Percentiles rank a stretch among this genome's conserved stretches.
These are phyloP conservation scores for Candida sonorensis DNA, from an alignment of 805 yeast species.

Conservation along the genomic window DNA sequence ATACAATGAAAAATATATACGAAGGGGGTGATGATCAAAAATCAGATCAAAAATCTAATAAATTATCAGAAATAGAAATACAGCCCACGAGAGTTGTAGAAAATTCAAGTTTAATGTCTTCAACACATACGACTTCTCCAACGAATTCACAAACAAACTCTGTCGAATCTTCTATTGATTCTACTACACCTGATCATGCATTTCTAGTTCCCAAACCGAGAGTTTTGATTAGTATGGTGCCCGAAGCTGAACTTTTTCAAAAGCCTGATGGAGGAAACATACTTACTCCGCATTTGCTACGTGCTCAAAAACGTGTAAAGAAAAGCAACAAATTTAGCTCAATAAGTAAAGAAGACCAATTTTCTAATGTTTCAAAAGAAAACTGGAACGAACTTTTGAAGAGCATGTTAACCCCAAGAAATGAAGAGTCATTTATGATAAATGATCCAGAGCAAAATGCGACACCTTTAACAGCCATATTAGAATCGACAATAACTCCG, in stretches of 20 bases:
- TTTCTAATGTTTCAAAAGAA: neutral
- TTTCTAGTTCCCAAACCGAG: constrained; percentile 4
- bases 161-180: too few relatives aligned
- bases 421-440: neutral
- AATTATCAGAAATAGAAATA: neutral
- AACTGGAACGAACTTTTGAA: neutral
- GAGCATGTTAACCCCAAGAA: neutral
- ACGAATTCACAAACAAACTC: too few relatives aligned
- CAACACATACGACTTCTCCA: too few relatives aligned
- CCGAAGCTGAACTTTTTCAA: constrained; percentile 16
- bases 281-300: constrained; percentile 13
- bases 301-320: constrained; percentile 6
- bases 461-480: neutral
- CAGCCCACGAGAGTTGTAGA: too few relatives aligned
- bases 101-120: too few relatives aligned
- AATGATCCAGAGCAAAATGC: neutral
- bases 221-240: constrained; percentile 8
- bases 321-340: too few relatives aligned
- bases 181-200: neutral
- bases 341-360: neutral
- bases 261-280: constrained; percentile 11
- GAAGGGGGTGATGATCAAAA: neutral
- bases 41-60: too few relatives aligned
- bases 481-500: neutral
- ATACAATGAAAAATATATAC: constrained; percentile 1